phyloP scores from a whole-genome alignment of 495 filamentous ascomycete genomes.

The Tuber borchii region DNA sequence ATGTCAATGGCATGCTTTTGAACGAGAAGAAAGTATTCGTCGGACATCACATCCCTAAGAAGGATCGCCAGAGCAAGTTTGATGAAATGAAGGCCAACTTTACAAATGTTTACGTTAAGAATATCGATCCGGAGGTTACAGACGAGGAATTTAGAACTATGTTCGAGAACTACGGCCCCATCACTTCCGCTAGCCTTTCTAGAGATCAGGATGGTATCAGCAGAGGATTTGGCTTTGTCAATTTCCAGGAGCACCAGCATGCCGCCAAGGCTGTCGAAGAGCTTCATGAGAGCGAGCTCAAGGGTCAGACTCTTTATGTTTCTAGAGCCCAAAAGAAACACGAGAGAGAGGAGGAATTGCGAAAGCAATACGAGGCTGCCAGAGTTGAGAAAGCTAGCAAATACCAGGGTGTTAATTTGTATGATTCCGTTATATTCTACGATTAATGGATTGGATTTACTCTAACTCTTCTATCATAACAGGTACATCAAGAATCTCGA shows the following conservation, averaged over 20 bases:
- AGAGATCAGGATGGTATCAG: constrained; percentile 84
- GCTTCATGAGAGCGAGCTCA: constrained; percentile 86
- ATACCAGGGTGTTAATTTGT: constrained; percentile 96
- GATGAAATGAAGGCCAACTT: constrained; percentile 99
- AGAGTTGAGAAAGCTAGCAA: constrained; percentile 96
- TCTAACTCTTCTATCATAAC: constrained; percentile 17
- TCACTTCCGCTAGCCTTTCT: constrained; percentile 91
- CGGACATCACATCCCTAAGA: constrained; percentile 98
- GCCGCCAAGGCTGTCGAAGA: constrained; percentile 83
- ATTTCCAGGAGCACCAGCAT: constrained; percentile 85
- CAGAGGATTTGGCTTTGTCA: constrained; percentile 98
- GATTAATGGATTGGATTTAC: not conserved
- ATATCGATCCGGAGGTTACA: constrained; percentile 75
- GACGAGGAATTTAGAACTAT: constrained; percentile 91
- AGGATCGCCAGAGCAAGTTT: constrained; percentile 99
- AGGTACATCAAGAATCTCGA: constrained; percentile 96
- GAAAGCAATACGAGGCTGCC: constrained; percentile 96
- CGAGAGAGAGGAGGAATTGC: constrained; percentile 97
- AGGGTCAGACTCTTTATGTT: constrained; percentile 90
- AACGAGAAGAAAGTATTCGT: constrained; percentile 99
- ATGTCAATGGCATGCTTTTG: constrained; percentile 98
- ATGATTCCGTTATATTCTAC: constrained; percentile 10
- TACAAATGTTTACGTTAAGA: constrained; percentile 99
- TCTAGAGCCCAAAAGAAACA: constrained; percentile 99
- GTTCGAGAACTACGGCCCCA: constrained; percentile 85